Evolutionary conservation across 2,329 filamentous ascomycete species (phyloP), one percentile per base, ranked within the genome.

Genomic region (Alternaria brassicicola): DNA sequence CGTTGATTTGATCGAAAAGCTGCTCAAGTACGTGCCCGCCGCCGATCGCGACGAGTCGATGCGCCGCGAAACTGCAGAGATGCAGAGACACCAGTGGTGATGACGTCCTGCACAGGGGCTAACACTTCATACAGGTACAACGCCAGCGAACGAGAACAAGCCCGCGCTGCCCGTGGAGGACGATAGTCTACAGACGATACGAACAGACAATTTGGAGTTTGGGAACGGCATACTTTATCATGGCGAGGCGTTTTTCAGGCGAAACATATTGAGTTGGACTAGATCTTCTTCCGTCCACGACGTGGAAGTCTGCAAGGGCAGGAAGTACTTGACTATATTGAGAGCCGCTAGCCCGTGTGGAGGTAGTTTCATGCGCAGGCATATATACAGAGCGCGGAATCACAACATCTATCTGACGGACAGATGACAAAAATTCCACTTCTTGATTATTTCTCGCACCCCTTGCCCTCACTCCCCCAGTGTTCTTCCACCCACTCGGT

Each of bases 1-100:
- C 80, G 95, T 99, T 72, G 95, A 99, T 78, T 84, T 99, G 62
- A 97, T 99, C 71, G 95, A 99, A 85, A 99, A 99, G 82, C 87
- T 99, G 49, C 87, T 99, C 63, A 78, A 78, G 74, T 78, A 76
- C 65, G 73, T 72, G n/a, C 64, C 66, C 52, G 56, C 48, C 33
- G 54, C 51, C 38, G 67, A 71, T 28, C 49, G 46, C 21, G 46
- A 52, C 31, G 43, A 48, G 12, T 38, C 46, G 41, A 35, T 43
- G 48, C 61, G 52, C 50, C 42, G 31, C 23, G 46, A 30, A 17
- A 10, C 33, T 21, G 19, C 30, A 26, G 21, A 51, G 33, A 48
- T 31, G 38, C 17, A 46, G 17, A 35, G n/a, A 17, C 13, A 23
- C 6, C 7, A 35, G 45, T 17, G 17, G 23, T 47, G 46, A 43